Percentiles rank a stretch among this genome's conserved stretches.
Conservation (phyloP, 768 basidiomycete genomes). For the Dendrothele bispora region DNA sequence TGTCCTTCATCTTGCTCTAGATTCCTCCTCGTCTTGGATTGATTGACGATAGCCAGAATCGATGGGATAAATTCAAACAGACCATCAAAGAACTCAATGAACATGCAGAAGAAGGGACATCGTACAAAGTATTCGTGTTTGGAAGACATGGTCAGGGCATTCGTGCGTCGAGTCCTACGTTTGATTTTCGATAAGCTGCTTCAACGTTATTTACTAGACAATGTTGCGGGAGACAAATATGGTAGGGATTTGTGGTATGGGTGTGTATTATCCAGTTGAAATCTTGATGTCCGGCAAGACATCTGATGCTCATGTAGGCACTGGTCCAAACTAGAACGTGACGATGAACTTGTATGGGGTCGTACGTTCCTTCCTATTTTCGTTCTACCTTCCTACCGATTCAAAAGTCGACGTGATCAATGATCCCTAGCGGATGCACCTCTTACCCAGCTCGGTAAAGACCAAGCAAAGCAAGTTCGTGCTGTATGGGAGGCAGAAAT, state of each 20-base stretch:
- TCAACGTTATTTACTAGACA: slow-evolving; percentile 44
- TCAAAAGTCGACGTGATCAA: neutral
- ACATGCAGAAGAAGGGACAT: slow-evolving; percentile 33
- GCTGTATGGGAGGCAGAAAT: slow-evolving; percentile 40
- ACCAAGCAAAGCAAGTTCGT: slow-evolving; percentile 41
- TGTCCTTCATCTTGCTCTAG: slow-evolving; percentile 27
- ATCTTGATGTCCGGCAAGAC: neutral
- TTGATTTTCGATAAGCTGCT: neutral
- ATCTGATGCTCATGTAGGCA: slow-evolving; percentile 35
- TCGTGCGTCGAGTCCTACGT: slow-evolving; percentile 43
- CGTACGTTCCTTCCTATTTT: slow-evolving; percentile 50
- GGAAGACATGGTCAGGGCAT: slow-evolving; percentile 74
- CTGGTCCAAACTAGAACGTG: slow-evolving; percentile 64
- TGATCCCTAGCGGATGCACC: slow-evolving; percentile 56
- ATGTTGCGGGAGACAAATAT: slow-evolving; percentile 62
- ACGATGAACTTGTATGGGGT: slow-evolving; percentile 71
- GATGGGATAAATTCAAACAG: slow-evolving; percentile 49
- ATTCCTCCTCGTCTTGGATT: slow-evolving; percentile 60
- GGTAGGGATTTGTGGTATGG: slow-evolving; percentile 58
- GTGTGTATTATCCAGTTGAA: slow-evolving; percentile 33
- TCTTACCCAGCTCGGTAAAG: slow-evolving; percentile 43
- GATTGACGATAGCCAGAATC: slow-evolving; percentile 42
- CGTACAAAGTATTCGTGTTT: slow-evolving; percentile 66
- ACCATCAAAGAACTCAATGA: slow-evolving; percentile 48
- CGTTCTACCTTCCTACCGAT: neutral